Conservation (phyloP, 2,329 filamentous ascomycete genomes). For the Phialocephala sp. region DNA sequence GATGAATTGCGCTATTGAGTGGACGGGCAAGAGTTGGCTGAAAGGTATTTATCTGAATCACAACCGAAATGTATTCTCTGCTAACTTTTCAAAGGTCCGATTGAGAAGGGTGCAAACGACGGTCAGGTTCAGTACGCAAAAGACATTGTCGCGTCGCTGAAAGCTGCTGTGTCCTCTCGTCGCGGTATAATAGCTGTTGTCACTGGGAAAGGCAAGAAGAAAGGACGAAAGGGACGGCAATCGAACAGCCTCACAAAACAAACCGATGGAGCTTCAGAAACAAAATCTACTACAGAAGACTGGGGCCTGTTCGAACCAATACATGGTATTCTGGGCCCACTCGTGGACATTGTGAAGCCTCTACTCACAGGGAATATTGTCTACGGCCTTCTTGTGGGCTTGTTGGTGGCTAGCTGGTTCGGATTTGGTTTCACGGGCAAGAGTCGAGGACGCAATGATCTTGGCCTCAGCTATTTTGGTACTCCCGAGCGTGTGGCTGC, state of each 20-base stretch:
- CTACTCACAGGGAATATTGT: slow-evolving; percentile 79
- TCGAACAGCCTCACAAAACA: slow-evolving; percentile 51
- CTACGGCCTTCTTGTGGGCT: slow-evolving; percentile 73
- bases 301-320: slow-evolving; percentile 88
- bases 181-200: slow-evolving; percentile 54
- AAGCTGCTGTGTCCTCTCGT: slow-evolving; percentile 72
- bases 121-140: slow-evolving; percentile 85
- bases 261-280: slow-evolving; percentile 42
- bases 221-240: slow-evolving; percentile 51
- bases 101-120: slow-evolving; percentile 93
- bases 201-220: slow-evolving; percentile 61
- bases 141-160: slow-evolving; percentile 77
- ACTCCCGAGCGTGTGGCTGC: slow-evolving; percentile 73
- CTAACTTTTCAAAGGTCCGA: slow-evolving; percentile 67
- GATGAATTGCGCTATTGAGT: slow-evolving; percentile 90
- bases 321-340: slow-evolving; percentile 70
- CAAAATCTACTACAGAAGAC: slow-evolving; percentile 48
- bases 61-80: background rate
- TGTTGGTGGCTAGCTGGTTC: slow-evolving; percentile 79
- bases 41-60: slow-evolving; percentile 68
- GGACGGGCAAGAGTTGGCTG: slow-evolving; percentile 97
- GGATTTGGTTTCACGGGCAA: slow-evolving; percentile 58
- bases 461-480: slow-evolving; percentile 47
- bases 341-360: slow-evolving; percentile 71
- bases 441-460: slow-evolving; percentile 46